A percentile compares a stretch with the other conserved stretches of the same genome.
phyloP scores from a whole-genome alignment of 768 basidiomycete species.

The Tricholoma furcatifolium region DNA sequence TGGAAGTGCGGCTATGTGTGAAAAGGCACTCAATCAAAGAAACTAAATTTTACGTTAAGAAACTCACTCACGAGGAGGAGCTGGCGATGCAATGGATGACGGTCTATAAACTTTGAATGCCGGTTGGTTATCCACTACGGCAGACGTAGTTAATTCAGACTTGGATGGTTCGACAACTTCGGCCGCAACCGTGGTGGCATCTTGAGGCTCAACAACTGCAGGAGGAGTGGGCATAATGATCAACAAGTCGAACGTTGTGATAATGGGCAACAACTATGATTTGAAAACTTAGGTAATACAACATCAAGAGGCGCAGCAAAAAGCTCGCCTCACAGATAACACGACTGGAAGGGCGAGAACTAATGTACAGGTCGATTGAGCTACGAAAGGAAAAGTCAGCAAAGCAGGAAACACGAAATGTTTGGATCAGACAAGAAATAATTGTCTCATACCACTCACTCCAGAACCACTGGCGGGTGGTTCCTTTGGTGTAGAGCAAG shows the following conservation, averaged over 20 bases:
- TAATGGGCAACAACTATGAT: slow-evolving; percentile 9
- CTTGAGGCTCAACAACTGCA: slow-evolving; percentile 10
- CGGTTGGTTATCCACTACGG: slow-evolving; percentile 1
- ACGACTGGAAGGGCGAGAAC: slow-evolving; percentile 3
- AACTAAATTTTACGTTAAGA: background rate
- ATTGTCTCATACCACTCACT: slow-evolving; percentile 71
- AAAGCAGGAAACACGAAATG: slow-evolving; percentile 3
- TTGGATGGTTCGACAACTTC: slow-evolving; percentile 1
- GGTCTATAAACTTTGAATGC: slow-evolving; percentile 53
- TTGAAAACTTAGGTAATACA: slow-evolving; percentile 21
- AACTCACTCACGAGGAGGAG: slow-evolving; percentile 32
- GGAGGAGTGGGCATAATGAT: slow-evolving; percentile 13
- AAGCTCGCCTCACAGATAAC: slow-evolving; percentile 29
- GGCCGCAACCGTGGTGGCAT: slow-evolving; percentile 2
- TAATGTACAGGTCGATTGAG: slow-evolving; percentile 12
- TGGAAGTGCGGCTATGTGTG: slow-evolving; percentile 47
- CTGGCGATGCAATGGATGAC: slow-evolving; percentile 25
- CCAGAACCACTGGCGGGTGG: slow-evolving; percentile 76
- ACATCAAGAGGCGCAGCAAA: slow-evolving; percentile 12
- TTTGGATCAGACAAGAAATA: slow-evolving; percentile 44
- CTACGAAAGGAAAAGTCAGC: slow-evolving; percentile 17
- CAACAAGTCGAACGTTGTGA: background rate
- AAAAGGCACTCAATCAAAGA: background rate
- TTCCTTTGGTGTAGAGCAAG: slow-evolving; percentile 65
- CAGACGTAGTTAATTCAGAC: slow-evolving; percentile 1